Evolutionary conservation across 352 stramenopile genomes (phyloP), one percentile per base, ranked within the genome.

Genomic region (Pythium catenulatum): DNA sequence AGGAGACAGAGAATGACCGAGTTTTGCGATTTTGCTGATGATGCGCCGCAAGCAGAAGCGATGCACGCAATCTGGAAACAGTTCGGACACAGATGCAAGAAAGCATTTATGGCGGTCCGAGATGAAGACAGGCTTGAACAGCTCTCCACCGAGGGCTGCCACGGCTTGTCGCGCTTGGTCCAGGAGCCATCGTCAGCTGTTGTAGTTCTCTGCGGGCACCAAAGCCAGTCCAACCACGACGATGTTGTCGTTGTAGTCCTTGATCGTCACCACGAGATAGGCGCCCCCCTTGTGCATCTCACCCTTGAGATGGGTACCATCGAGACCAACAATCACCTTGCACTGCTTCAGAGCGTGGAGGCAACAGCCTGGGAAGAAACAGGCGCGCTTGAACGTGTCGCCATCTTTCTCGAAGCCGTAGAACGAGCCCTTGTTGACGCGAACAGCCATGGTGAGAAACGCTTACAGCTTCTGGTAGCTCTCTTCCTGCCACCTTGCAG

Each of bases 141-240:
- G 3, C 3, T 23, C 30, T 8, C 13, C 13, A 30, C 54, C 8
- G 37, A 21, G 9, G 6, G 65, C 65, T 5, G 65, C 32, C 4
- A 68, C 39, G 14, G 13, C 56, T 6, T 15, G 41, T 1, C 3
- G 21, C n/a, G 65, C 30, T 25, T 78, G 27, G 32, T 32, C 19
- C 21, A 87, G 27, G 74, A 90, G 87, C 82, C 82, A 87, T 0
- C 5, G 23, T 78, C 85, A 90, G 45, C 81, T 85, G 14, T 90
- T 52, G 15, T 84, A 80, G 32, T 89, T 81, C 15, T 88, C 82
- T 0, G 78, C 52, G 13, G 74, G 66, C 14, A 88, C 82, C 4
- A 90, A 14, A 34, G 85, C 75, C 17, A 86, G 32, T 0, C 50
- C 48, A 7, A 79, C 75, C 0, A 66, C 46, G 2, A 85, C n/a